Percentiles rank a stretch among this genome's conserved stretches.
These are phyloP conservation scores for Triadica sebifera DNA, from an alignment of 345 rosid genomes.

Conservation along the genomic window DNA sequence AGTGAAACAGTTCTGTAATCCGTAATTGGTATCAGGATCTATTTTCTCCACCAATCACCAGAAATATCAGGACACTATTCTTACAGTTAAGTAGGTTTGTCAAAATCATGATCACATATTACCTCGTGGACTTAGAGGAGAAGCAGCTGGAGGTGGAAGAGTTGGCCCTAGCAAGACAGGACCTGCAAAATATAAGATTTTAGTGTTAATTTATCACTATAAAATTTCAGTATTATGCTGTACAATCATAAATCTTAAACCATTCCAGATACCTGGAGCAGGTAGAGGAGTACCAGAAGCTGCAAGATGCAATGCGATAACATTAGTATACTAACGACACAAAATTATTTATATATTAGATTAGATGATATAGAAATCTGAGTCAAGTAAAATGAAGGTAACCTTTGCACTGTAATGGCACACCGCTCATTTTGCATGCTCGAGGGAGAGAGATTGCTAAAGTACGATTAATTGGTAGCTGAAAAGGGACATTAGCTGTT, in stretches of 20 bases:
- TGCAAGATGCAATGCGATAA: slow-evolving; percentile 29
- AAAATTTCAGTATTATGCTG: background rate
- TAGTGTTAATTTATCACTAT: background rate
- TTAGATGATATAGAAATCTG: background rate
- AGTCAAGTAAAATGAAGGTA: background rate
- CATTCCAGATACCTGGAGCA: slow-evolving; percentile 58
- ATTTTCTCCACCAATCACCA: background rate
- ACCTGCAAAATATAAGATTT: slow-evolving; percentile 40
- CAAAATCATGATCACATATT: background rate
- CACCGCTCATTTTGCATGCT: slow-evolving; percentile 59
- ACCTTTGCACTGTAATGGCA: slow-evolving; percentile 81
- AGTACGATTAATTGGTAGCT: slow-evolving; percentile 57
- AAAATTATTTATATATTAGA: background rate
- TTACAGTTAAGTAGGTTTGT: background rate
- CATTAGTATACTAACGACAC: background rate
- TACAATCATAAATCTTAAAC: background rate
- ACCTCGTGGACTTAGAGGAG: slow-evolving; percentile 62
- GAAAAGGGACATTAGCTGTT: slow-evolving; percentile 74
- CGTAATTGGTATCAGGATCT: background rate
- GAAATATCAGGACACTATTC: no score
- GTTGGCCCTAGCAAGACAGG: slow-evolving; percentile 56
- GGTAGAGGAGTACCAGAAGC: slow-evolving; percentile 83
- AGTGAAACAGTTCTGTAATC: background rate
- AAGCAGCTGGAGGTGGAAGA: slow-evolving; percentile 45
- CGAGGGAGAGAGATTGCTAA: slow-evolving; percentile 66